Base-by-base conservation (phyloP, 225 moss, liverwort and hornwort species). In the Climacium dendroides region DNA sequence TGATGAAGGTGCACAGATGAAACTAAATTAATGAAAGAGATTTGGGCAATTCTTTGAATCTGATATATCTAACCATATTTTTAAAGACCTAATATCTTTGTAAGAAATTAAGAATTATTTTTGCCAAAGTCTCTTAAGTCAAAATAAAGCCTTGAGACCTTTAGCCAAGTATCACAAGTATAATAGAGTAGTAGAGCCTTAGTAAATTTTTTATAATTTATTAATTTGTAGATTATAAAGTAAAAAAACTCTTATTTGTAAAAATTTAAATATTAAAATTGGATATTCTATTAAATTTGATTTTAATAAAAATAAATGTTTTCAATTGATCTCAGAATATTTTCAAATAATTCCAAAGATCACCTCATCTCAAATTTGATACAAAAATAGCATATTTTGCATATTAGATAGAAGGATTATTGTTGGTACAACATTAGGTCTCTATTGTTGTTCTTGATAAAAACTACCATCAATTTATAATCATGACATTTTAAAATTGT, bases 101-200 rank as follows among this genome's bases (percentile, higher is more conserved):
- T 34, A 64, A 64, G 18, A 30, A 7, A 18, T 34, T 34, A 64
- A 64, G 18, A 30, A 7, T 34, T 34, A 18, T 1, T 34, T 1
- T 5, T 0, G 2, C 34, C 9, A 34, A 32, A 63, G 34, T 64
- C 9, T 64, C 2, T 34, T 1, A 18, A 64, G 10, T 64, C 1
- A 1, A 34, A 64, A 30, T 3, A 64, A 34, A 18, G 18, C 34
- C 5, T 0, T 34, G 5, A 34, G 34, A 34, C 7, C 32, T 64
- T 18, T 1, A 32, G 8, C 32, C 2, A 32, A 0, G 2, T 1
- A 0, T 17, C 32, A 63, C 2, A 5, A 17, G 4, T 63, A 63
- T 32, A 13, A 14, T 4, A 32, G 9, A 34, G 3, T 64, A 34
- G 5, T 1, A 64, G 0, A 18, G 9, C 9, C 1, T 64, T 15